These are phyloP conservation scores for Leptographium procerum DNA, from an alignment of 2,329 filamentous ascomycete species.

Conservation along the genomic window DNA sequence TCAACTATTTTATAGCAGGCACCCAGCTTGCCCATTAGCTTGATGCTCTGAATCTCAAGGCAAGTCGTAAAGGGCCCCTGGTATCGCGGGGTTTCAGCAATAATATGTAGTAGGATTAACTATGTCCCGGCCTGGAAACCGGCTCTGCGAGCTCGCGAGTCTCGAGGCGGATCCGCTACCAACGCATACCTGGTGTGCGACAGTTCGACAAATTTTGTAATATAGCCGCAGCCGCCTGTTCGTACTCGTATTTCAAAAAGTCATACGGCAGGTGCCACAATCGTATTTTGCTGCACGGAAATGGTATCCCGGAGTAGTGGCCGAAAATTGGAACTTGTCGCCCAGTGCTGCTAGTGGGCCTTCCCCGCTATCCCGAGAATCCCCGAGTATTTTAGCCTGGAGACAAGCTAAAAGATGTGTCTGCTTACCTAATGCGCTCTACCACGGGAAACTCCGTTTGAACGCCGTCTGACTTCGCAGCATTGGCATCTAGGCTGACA, in stretches of 20 bases:
- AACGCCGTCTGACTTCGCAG: background rate
- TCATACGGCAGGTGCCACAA: background rate
- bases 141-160: background rate
- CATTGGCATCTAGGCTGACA: background rate
- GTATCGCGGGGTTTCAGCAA: background rate
- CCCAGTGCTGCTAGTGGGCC: background rate
- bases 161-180: background rate
- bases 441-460: background rate
- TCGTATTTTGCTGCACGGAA: background rate
- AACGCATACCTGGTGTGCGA: background rate
- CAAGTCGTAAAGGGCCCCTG: background rate
- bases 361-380: conserved; percentile 5
- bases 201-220: background rate
- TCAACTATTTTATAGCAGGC: too few species aligned
- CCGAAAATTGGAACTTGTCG: background rate
- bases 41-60: background rate
- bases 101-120: background rate
- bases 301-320: background rate
- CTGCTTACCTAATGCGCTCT: too few species aligned
- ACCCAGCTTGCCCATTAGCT: too few species aligned
- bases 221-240: too few species aligned
- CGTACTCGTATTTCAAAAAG: too few species aligned
- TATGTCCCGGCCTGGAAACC: background rate
- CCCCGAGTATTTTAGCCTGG: background rate
- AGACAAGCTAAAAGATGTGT: background rate